Conservation (phyloP, 2,329 filamentous ascomycete genomes). For the Daldinia sp. region DNA sequence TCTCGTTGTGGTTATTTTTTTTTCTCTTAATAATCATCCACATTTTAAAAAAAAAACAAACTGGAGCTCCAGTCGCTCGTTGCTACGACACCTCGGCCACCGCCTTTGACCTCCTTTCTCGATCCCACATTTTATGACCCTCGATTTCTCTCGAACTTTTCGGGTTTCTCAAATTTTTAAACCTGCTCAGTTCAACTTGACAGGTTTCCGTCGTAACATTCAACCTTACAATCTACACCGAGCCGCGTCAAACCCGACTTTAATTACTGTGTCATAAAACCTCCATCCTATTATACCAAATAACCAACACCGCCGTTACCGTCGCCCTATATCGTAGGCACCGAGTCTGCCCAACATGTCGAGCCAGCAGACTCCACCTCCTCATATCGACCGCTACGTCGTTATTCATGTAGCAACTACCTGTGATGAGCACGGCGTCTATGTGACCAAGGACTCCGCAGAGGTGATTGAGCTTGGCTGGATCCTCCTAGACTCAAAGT, state of each 20-base stretch:
- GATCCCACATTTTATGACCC: conserved; percentile 35
- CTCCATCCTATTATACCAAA: conserved; percentile 15
- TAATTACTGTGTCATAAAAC: conserved; percentile 39
- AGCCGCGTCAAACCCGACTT: conserved; percentile 25
- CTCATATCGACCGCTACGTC: conserved; percentile 93
- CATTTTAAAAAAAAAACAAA: conserved; percentile 29
- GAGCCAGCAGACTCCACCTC: conserved; percentile 65
- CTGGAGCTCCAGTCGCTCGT: conserved; percentile 42
- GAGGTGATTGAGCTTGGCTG: conserved; percentile 99
- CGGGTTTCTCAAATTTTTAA: conserved; percentile 12
- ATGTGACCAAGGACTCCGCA: conserved; percentile 98
- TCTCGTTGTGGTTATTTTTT: conserved; percentile 19
- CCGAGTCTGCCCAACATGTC: conserved; percentile 55
- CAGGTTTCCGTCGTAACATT: conserved; percentile 25
- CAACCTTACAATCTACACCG: conserved; percentile 13
- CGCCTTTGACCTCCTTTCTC: conserved; percentile 32
- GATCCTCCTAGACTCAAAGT: conserved; percentile 94
- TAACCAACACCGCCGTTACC: conserved; percentile 14
- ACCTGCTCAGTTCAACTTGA: conserved; percentile 23
- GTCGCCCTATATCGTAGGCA: conserved; percentile 4
- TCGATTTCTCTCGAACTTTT: conserved; percentile 22
- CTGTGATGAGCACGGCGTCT: conserved; percentile 98
- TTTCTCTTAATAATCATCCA: conserved; percentile 30
- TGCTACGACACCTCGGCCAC: conserved; percentile 37
- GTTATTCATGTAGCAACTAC: conserved; percentile 99